Base-by-base conservation (phyloP, 1,284 basidiomycete genomes). In the Anthracocystis panici-leucophaei region DNA sequence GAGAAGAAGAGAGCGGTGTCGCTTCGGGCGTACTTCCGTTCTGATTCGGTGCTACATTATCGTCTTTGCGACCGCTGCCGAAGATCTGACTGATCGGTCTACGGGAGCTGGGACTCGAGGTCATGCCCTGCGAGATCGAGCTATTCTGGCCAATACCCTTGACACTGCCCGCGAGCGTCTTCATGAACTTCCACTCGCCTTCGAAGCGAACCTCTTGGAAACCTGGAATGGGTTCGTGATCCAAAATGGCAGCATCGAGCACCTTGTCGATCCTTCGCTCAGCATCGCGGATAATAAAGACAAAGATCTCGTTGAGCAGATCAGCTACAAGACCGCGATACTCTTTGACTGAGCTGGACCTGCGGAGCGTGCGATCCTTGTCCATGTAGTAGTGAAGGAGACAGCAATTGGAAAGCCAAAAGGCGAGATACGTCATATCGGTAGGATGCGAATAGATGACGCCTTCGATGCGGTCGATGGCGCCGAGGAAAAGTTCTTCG, bases 371-470 rank as follows among this genome's bases (percentile, higher is more conserved):
- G 11, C 55, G 60, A 41, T 82, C 81, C 38, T 69, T 92, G 64
- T 92, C 91, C 84, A 97, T 89, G 59, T 98, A 90, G 87, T 97
- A 93, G 18, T 98, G 88, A 88, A 96, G 92, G 16, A 94, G 86
- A 8, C 93, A 93, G 27, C 91, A 89, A 85, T 99, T 99, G 86
- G 93, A 93, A 44, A 97, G 87, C 96, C 97, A 99, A 86, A 97
- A 98, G 23, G 94, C 90, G 23, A 96, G 89, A 78, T 90, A 91
- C 3, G 93, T 91, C 54, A 97, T 87, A 81, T 97, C 93, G 75
- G 96, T 94, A 11, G 79, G 66, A 27, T 80, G 63, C 5, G 75
- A 64, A 52, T 95, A 96, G 74, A 97, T 92, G 18, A 90, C 90
- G 57, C 93, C 92, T 86, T 99, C 95, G 49, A 99, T 95, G 38